A percentile compares a stretch with the other conserved stretches of the same genome.
Evolutionary conservation across 306 rosid species (phyloP).

Genomic region (Pyrus betulifolia): DNA sequence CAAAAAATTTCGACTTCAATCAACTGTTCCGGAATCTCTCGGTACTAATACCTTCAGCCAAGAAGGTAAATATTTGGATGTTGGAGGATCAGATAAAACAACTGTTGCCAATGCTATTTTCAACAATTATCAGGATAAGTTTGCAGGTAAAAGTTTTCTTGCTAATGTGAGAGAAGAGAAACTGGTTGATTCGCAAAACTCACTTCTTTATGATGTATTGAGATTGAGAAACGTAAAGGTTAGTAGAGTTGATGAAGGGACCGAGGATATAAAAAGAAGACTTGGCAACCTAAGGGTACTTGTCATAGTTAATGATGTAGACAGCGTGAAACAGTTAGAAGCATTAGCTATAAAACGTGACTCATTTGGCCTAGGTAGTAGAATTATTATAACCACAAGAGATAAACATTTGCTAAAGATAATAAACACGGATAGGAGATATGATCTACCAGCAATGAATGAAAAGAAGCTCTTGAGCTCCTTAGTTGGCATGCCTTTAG

Average conservation of each 20-base stretch:
- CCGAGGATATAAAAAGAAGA: neutral
- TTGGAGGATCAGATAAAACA: neutral
- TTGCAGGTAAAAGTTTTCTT: constrained; percentile 10
- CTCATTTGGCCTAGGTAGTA: constrained; percentile 16
- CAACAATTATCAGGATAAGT: neutral
- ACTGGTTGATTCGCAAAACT: neutral
- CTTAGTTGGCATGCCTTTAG: constrained; percentile 26
- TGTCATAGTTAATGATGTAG: constrained; percentile 9
- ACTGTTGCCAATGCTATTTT: constrained; percentile 17
- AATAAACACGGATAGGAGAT: neutral
- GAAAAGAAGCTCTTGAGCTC: constrained; percentile 12
- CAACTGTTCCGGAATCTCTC: no score
- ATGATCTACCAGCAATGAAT: neutral
- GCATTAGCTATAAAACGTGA: neutral
- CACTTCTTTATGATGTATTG: constrained; percentile 3
- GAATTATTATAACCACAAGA: constrained; percentile 21
- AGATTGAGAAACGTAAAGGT: neutral
- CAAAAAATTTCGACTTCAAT: no score
- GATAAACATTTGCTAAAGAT: neutral
- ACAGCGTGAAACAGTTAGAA: neutral
- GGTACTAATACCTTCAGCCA: no score
- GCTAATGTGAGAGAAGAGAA: neutral
- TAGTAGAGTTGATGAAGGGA: neutral
- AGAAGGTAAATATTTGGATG: no score
- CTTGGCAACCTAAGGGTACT: neutral